Conservation (phyloP, 306 rosid genomes). For the Corylus avellana region DNA sequence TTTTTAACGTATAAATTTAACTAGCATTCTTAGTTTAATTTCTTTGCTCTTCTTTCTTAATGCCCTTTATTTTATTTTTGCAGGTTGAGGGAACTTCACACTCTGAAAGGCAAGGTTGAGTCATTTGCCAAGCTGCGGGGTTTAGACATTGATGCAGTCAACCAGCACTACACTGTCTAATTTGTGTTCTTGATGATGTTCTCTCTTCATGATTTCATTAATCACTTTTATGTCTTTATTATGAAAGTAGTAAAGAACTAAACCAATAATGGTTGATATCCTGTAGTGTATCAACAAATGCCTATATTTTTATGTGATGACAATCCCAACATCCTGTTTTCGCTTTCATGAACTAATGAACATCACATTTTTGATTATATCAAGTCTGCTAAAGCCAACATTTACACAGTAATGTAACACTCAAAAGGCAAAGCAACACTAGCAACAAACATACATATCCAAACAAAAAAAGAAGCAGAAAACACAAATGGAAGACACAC, state of each 20-base stretch:
- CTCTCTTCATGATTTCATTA: slow-evolving; percentile 3
- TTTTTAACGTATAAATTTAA: too few relatives aligned
- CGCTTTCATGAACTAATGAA: not conserved
- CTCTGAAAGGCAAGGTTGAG: slow-evolving; percentile 72
- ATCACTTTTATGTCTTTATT: not conserved
- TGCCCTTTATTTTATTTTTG: slow-evolving; percentile 1
- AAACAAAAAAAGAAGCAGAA: too few relatives aligned
- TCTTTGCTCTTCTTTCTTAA: not conserved
- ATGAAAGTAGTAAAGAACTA: slow-evolving; percentile 1
- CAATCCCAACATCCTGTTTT: not conserved
- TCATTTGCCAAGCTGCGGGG: slow-evolving; percentile 70
- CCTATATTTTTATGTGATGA: not conserved
- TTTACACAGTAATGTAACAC: too few relatives aligned
- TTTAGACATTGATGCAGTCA: slow-evolving; percentile 56
- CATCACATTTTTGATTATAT: not conserved
- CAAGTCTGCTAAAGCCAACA: too few relatives aligned
- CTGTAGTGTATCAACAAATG: not conserved
- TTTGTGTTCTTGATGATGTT: not conserved
- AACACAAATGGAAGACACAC: too few relatives aligned
- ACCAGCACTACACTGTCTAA: slow-evolving; percentile 71
- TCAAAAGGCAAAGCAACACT: too few relatives aligned
- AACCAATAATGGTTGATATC: not conserved
- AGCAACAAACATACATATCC: too few relatives aligned
- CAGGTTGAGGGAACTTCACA: slow-evolving; percentile 85
- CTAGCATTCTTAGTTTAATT: not conserved